Conservation (phyloP, 495 filamentous ascomycete genomes). For the Hypoxylon lienhwacheense region DNA sequence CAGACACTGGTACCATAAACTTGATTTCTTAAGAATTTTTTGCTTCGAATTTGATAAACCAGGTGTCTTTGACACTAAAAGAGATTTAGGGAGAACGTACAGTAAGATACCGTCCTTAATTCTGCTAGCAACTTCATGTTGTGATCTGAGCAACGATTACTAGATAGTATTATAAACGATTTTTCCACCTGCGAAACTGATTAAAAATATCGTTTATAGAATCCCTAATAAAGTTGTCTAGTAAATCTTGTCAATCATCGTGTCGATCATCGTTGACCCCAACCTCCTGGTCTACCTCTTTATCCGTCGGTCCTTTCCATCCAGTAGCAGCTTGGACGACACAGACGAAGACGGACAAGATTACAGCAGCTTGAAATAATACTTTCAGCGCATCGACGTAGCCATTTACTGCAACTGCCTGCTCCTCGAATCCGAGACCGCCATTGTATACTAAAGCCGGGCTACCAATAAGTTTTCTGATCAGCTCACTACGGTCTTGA, state of each 20-base stretch:
- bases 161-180: too few species aligned
- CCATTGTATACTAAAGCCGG: conserved; percentile 60
- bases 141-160: too few species aligned
- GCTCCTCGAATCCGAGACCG: conserved; percentile 55
- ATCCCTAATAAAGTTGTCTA: too few species aligned
- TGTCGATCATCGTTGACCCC: not conserved
- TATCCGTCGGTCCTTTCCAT: conserved; percentile 51
- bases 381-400: conserved; percentile 62
- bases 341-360: conserved; percentile 56
- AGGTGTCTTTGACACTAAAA: too few species aligned
- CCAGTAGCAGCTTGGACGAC: conserved; percentile 69
- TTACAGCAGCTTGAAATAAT: conserved; percentile 61
- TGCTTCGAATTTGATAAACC: too few species aligned
- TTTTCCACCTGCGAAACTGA: too few species aligned
- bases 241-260: not conserved
- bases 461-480: conserved; percentile 66
- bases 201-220: too few species aligned
- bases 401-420: conserved; percentile 60
- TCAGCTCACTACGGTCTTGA: conserved; percentile 56
- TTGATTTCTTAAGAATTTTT: too few species aligned
- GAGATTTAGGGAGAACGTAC: too few species aligned
- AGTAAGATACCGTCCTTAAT: too few species aligned
- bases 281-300: conserved; percentile 29
- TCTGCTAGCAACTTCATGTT: too few species aligned
- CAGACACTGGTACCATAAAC: too few species aligned